phyloP scores from a whole-genome alignment of 2,329 filamentous ascomycete genomes.

The Coniochaeta sp. region DNA sequence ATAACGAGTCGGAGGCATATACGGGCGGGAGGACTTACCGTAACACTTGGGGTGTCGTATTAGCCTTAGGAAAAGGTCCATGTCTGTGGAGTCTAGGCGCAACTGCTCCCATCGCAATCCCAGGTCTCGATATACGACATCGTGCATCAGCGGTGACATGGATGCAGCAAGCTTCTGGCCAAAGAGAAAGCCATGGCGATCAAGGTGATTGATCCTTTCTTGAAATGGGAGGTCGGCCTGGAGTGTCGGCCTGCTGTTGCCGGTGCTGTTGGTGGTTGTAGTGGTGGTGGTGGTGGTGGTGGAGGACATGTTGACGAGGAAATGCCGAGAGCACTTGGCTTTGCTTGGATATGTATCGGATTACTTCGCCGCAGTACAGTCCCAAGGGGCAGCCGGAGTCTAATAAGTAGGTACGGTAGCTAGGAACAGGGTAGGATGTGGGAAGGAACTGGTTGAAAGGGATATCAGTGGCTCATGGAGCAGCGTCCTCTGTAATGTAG shows the following conservation, averaged over 20 bases:
- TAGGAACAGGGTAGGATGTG: too few relatives aligned
- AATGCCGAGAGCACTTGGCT: not conserved
- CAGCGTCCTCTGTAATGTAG: too few relatives aligned
- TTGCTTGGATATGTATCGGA: not conserved
- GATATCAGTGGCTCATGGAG: too few relatives aligned
- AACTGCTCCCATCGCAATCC: constrained; percentile 44
- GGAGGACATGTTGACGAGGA: not conserved
- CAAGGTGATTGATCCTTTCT: constrained; percentile 15
- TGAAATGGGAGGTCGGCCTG: not conserved
- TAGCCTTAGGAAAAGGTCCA: constrained; percentile 41
- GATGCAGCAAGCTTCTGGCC: constrained; percentile 49
- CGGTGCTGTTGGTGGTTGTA: constrained; percentile 2
- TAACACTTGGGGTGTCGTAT: constrained; percentile 54
- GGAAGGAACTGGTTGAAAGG: too few relatives aligned
- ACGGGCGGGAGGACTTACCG: constrained; percentile 28
- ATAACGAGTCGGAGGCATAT: too few relatives aligned
- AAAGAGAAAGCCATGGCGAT: constrained; percentile 48
- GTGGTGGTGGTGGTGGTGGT: not conserved
- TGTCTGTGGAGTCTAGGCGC: constrained; percentile 44
- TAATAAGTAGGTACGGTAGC: too few relatives aligned
- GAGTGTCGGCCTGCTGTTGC: constrained; percentile 3
- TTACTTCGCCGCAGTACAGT: too few relatives aligned
- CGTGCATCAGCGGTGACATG: constrained; percentile 47
- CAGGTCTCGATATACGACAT: constrained; percentile 44
- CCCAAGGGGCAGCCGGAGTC: too few relatives aligned